Conservation (phyloP, 805 yeast species). For the Wickerhamiella nectarea region DNA sequence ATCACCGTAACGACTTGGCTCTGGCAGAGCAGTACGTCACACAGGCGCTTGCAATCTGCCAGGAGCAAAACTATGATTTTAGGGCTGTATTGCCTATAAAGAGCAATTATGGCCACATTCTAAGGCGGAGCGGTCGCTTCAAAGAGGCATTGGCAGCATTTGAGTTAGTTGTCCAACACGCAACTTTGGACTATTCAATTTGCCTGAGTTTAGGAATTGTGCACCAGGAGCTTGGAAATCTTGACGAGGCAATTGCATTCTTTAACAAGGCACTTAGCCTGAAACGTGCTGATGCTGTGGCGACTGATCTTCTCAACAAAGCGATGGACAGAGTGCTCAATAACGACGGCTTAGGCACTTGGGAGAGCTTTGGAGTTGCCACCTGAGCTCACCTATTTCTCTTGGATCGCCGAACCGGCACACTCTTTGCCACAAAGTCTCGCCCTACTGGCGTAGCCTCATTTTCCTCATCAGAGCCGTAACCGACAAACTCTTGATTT, state of each 20-base stretch:
- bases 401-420: neutral
- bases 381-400: no score
- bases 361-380: no score
- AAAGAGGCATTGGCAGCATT: conserved; percentile 64
- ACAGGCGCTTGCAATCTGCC: conserved; percentile 11
- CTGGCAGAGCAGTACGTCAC: conserved; percentile 43
- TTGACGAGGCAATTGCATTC: conserved; percentile 53
- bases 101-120: conserved; percentile 18
- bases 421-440: conserved; percentile 1
- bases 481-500: neutral
- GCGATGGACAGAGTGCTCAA: neutral
- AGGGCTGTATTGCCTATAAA: conserved; percentile 67
- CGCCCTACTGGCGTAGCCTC: conserved; percentile 1
- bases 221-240: conserved; percentile 52
- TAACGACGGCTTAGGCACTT: no score
- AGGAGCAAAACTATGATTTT: conserved; percentile 50
- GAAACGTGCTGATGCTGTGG: conserved; percentile 68
- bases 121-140: conserved; percentile 35
- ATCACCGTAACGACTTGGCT: conserved; percentile 52
- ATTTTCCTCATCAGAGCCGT: conserved; percentile 7
- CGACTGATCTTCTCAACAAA: conserved; percentile 53
- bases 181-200: conserved; percentile 59
- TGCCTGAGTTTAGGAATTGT: conserved; percentile 77
- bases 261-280: conserved; percentile 73
- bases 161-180: conserved; percentile 54